Evolutionary conservation across 75 land plant genomes (phyloP).

Genomic region (Sequoia sempervirens): DNA sequence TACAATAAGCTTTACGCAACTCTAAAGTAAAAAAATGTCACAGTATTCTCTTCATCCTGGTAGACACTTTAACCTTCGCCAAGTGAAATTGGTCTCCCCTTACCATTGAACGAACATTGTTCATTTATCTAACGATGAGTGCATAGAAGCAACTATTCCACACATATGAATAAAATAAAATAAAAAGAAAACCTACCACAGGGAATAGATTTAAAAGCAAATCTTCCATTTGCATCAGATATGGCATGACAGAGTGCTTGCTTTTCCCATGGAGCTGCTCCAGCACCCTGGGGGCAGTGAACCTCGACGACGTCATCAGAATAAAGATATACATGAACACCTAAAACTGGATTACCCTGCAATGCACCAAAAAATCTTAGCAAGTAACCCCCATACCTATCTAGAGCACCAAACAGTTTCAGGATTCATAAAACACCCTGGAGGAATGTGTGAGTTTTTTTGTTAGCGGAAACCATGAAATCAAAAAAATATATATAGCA

Average conservation of each 20-base stretch:
- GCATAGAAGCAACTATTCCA: not conserved
- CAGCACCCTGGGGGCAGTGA: slow-evolving; percentile 72
- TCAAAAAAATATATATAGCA: not conserved
- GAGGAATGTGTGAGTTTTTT: not conserved
- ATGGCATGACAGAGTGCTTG: slow-evolving; percentile 82
- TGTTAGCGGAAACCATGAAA: not conserved
- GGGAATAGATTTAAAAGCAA: slow-evolving; percentile 64
- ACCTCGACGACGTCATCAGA: slow-evolving; percentile 76
- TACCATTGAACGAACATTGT: not conserved
- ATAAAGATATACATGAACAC: slow-evolving; percentile 79
- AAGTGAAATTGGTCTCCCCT: not conserved
- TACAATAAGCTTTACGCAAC: not conserved
- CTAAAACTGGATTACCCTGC: slow-evolving; percentile 94
- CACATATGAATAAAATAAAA: not conserved
- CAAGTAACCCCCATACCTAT: not conserved
- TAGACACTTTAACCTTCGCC: not conserved
- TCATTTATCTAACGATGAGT: not conserved
- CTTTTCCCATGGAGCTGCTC: slow-evolving; percentile 43
- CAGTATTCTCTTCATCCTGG: not conserved
- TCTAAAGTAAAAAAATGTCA: not conserved
- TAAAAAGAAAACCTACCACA: slow-evolving; percentile 53
- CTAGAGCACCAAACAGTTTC: not conserved
- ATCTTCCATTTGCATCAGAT: slow-evolving; percentile 85
- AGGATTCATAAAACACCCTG: not conserved
- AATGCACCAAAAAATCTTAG: not conserved